Conservation (phyloP, 164 flowering plant species). For the Magnolia officinalis region DNA sequence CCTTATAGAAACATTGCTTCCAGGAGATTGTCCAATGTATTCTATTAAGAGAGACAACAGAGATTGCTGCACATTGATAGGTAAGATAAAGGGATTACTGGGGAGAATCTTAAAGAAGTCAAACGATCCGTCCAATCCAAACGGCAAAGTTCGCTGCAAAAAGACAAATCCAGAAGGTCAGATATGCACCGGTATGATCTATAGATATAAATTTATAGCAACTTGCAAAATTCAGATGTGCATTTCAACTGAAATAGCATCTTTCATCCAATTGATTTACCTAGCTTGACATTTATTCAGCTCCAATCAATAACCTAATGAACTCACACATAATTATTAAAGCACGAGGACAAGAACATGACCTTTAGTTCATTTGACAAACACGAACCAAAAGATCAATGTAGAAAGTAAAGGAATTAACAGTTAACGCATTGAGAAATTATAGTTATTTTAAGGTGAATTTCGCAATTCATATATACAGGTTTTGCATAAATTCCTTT, state of each 20-base stretch:
- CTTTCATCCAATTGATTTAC: not conserved
- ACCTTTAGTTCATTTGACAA: no score
- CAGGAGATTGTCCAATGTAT: conserved; percentile 41
- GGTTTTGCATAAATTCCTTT: no score
- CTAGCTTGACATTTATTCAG: not conserved
- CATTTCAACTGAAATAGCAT: not conserved
- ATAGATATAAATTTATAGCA: not conserved
- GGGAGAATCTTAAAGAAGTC: conserved; percentile 71
- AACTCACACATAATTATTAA: no score
- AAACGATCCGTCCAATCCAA: conserved; percentile 57
- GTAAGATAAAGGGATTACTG: conserved; percentile 39
- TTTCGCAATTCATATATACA: no score
- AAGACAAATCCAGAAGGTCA: conserved; percentile 11
- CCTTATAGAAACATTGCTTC: conserved; percentile 25
- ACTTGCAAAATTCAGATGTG: not conserved
- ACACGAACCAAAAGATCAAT: no score
- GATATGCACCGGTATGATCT: not conserved
- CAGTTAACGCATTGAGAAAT: no score
- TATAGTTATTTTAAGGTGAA: no score
- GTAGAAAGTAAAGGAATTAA: no score
- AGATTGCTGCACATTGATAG: conserved; percentile 54
- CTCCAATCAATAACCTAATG: not conserved
- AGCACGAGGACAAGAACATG: not conserved
- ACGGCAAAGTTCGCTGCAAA: conserved; percentile 66
- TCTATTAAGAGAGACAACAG: conserved; percentile 62